A percentile compares a stretch with the other conserved stretches of the same genome.
Evolutionary conservation across 2,329 filamentous ascomycete species (phyloP).

Genomic region (Arachnomyces sp.): DNA sequence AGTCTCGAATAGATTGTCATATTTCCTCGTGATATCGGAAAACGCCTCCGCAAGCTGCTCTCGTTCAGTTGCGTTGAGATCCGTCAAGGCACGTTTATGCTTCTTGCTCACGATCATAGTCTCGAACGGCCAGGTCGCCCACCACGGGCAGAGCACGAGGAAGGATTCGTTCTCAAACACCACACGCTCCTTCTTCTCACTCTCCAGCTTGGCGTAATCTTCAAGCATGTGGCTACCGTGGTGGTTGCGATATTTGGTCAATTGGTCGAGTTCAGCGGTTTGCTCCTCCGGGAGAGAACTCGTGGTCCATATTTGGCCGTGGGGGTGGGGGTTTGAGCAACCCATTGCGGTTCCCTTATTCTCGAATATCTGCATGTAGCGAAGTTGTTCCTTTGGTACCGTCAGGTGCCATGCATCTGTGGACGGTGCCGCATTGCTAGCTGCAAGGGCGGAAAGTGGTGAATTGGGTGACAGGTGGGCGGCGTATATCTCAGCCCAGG

Average conservation of each 20-base stretch:
- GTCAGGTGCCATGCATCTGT: constrained; percentile 37
- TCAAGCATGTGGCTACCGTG: constrained; percentile 66
- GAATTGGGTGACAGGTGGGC: constrained; percentile 67
- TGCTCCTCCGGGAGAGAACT: constrained; percentile 87
- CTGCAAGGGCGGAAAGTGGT: constrained; percentile 47
- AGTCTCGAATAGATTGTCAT: constrained; percentile 96
- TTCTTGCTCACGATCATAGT: constrained; percentile 78
- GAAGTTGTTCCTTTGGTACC: constrained; percentile 64
- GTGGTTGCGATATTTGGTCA: constrained; percentile 67
- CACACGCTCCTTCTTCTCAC: constrained; percentile 71
- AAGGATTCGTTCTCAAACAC: constrained; percentile 84
- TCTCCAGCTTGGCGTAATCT: constrained; percentile 80
- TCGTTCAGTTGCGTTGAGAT: constrained; percentile 65
- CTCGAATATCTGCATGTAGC: constrained; percentile 99
- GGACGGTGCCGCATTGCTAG: constrained; percentile 36
- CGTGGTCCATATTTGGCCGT: constrained; percentile 94
- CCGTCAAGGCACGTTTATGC: constrained; percentile 76
- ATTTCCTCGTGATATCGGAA: constrained; percentile 78
- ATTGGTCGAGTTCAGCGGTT: constrained; percentile 64
- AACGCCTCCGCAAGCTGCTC: constrained; percentile 71
- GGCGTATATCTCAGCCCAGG: constrained; percentile 87
- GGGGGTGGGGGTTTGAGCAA: constrained; percentile 95
- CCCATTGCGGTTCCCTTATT: constrained; percentile 98
- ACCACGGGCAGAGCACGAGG: constrained; percentile 88
- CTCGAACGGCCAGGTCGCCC: constrained; percentile 96